Percentiles rank a stretch among this genome's conserved stretches.
These are phyloP conservation scores for Xanthoparmelia taractica DNA, from an alignment of 495 filamentous ascomycete genomes.

Conservation along the genomic window DNA sequence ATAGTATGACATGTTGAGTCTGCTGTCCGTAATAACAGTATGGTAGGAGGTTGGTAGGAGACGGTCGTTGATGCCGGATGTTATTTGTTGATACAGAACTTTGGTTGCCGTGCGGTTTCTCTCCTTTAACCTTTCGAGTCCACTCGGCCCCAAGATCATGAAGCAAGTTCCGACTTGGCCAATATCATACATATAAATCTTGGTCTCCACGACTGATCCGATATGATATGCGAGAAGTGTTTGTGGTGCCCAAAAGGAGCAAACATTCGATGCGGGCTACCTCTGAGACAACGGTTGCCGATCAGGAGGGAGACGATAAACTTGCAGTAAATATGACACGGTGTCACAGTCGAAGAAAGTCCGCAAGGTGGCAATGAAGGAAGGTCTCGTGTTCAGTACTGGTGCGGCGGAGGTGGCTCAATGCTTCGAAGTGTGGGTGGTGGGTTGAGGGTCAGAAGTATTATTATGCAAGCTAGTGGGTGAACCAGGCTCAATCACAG, in stretches of 20 bases:
- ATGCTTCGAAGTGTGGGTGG: constrained; percentile 8
- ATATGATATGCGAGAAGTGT: constrained; percentile 8
- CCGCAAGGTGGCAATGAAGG: constrained; percentile 1
- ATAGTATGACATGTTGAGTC: constrained; percentile 3
- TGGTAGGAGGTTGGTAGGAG: background rate
- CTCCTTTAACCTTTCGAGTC: background rate
- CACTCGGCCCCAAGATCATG: background rate
- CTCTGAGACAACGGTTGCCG: background rate
- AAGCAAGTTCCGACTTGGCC: background rate
- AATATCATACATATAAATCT: background rate
- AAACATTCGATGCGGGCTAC: constrained; percentile 6
- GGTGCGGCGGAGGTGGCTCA: constrained; percentile 19
- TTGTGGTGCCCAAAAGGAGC: background rate
- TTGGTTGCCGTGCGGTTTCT: constrained; percentile 17
- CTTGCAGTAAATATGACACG: constrained; percentile 11
- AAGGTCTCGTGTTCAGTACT: constrained; percentile 1
- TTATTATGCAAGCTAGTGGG: background rate
- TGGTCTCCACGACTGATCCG: background rate
- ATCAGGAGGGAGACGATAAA: constrained; percentile 5
- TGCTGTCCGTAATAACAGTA: background rate
- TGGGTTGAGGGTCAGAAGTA: background rate
- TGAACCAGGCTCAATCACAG: background rate
- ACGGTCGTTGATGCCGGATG: background rate
- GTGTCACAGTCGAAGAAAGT: constrained; percentile 1
- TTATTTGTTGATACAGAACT: constrained; percentile 17